A percentile compares a stretch with the other conserved stretches of the same genome.
These are phyloP conservation scores for Conticribra weissflogii DNA, from an alignment of 108 stramenopile species.

Conservation along the genomic window DNA sequence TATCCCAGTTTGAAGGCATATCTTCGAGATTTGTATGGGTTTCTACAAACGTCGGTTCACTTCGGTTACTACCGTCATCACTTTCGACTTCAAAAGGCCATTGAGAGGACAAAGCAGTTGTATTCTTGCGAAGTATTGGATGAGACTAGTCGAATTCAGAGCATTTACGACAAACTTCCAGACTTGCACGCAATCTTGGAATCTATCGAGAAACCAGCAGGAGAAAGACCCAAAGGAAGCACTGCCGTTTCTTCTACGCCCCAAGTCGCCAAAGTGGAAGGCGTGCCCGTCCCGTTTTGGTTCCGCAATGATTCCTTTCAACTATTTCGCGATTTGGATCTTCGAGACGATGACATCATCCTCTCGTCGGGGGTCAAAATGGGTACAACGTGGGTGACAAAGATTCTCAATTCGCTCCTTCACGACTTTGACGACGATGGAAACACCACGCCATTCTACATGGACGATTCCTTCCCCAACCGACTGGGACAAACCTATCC, in stretches of 20 bases:
- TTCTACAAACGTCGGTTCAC: slow-evolving; percentile 2
- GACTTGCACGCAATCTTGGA: slow-evolving; percentile 5
- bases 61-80: neutral
- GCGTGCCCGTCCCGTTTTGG: slow-evolving; percentile 12
- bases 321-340: slow-evolving; percentile 6
- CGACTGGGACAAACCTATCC: slow-evolving; percentile 35
- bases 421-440: slow-evolving; percentile 18
- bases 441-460: slow-evolving; percentile 9
- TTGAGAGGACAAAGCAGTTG: neutral
- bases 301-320: slow-evolving; percentile 9
- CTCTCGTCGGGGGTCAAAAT: slow-evolving; percentile 6
- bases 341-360: slow-evolving; percentile 21
- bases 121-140: neutral
- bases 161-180: neutral
- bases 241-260: neutral
- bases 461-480: slow-evolving; percentile 1
- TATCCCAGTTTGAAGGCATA: slow-evolving; percentile 18
- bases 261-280: neutral
- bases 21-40: slow-evolving; percentile 3
- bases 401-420: slow-evolving; percentile 11
- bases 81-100: slow-evolving; percentile 3
- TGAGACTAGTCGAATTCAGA: neutral
- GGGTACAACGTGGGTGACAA: slow-evolving; percentile 11
- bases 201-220: slow-evolving; percentile 8
- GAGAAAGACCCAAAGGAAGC: neutral